Evolutionary conservation across 2,329 filamentous ascomycete species (phyloP).

Genomic region (Lasiodiplodia theobromae): DNA sequence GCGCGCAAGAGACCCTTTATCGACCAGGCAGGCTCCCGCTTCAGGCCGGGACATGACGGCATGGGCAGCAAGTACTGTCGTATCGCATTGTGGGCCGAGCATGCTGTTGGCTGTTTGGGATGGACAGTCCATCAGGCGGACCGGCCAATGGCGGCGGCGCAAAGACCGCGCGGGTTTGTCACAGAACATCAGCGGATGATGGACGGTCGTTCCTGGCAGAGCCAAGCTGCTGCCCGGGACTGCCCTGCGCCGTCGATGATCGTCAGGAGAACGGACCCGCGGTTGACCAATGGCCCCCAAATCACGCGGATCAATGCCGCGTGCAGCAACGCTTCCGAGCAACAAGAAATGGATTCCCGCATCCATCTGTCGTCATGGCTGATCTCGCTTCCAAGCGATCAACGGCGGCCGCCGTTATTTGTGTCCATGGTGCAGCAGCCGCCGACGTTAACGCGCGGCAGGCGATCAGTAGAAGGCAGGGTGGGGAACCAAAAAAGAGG

Average conservation of each 20-base stretch:
- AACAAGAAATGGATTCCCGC: background rate
- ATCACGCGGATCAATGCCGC: background rate
- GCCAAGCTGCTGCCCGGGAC: background rate
- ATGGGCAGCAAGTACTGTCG: background rate
- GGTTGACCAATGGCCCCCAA: background rate
- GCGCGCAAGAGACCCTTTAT: constrained; percentile 1
- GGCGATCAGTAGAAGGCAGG: background rate
- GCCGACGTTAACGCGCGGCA: constrained; percentile 1
- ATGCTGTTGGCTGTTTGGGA: constrained; percentile 8
- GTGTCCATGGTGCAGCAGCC: background rate
- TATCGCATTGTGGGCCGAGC: constrained; percentile 9
- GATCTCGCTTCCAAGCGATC: constrained; percentile 14
- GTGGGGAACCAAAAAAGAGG: background rate
- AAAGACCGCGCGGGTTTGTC: background rate
- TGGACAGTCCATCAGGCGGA: background rate
- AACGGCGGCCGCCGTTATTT: background rate
- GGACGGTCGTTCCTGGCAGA: background rate
- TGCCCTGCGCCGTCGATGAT: background rate
- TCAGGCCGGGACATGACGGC: constrained; percentile 2
- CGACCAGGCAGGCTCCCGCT: background rate
- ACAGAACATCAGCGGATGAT: constrained; percentile 15
- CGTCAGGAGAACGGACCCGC: constrained; percentile 14
- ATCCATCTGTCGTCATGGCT: background rate
- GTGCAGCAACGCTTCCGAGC: constrained; percentile 8
- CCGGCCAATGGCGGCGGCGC: constrained; percentile 14